Evolutionary conservation across 2,329 filamentous ascomycete genomes (phyloP).

Genomic region (Trichoderma gracile): DNA sequence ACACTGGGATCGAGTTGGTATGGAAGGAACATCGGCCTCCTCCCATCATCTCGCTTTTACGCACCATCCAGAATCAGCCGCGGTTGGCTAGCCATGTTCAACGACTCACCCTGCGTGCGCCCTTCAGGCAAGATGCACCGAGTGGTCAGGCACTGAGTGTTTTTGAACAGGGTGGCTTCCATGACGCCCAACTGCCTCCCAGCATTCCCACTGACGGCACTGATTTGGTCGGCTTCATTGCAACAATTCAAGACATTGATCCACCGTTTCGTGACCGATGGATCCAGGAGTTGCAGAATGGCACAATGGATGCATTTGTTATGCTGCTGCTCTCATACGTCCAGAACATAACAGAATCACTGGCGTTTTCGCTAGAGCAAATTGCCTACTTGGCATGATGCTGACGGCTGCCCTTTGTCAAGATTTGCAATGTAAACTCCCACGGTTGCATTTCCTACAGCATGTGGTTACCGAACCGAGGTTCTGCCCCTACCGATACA

Average conservation of each 20-base stretch:
- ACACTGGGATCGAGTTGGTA: conserved; percentile 5
- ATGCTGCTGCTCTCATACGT: background rate
- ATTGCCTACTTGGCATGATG: conserved; percentile 1
- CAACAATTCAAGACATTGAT: background rate
- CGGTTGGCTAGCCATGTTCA: background rate
- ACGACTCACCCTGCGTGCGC: background rate
- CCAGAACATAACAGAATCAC: background rate
- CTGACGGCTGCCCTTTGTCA: conserved; percentile 8
- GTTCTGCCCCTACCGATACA: background rate
- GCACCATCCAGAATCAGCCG: background rate
- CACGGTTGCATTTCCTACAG: background rate
- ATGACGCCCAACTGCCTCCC: background rate
- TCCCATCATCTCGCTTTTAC: background rate
- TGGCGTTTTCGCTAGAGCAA: background rate
- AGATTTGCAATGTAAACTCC: background rate
- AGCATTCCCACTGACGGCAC: background rate
- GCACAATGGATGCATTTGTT: conserved; percentile 7
- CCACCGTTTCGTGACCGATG: background rate
- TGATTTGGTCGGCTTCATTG: background rate
- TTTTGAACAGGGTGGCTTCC: background rate
- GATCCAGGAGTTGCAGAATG: conserved; percentile 1
- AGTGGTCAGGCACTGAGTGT: too few relatives aligned
- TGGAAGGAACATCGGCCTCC: background rate
- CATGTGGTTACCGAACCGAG: background rate
- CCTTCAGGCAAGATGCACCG: too few relatives aligned